Base-by-base conservation (phyloP, 805 yeast genomes). In the Wickerhamiella bombiphila region DNA sequence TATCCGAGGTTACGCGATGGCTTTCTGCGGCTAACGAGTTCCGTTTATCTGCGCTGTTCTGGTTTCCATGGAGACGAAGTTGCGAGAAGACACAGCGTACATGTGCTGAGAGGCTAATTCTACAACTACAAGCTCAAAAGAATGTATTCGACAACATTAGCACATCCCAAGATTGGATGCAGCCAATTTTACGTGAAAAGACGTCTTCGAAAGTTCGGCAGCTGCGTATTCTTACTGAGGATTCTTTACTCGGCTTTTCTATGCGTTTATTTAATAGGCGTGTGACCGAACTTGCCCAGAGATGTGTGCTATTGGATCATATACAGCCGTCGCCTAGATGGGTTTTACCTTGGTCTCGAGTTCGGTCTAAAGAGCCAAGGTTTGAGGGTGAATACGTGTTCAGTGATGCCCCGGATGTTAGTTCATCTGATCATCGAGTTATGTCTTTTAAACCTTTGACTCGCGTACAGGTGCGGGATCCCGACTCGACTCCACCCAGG, bases 401-500 rank as follows among this genome's bases (percentile, higher is more conserved):
- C 19, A 24, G 2, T 8, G 15, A 25, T 19, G 4, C 3, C 17
- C 3, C 25, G 1, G 40, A 39, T 8, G 32, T 16, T 3, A 41
- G 42, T 7, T 33, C 44, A 13, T 35, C 41, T n/a, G 33, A 38
- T 4, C 38, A 36, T 5, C 22, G 42, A 3, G 32, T 32, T 29
- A 44, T 44, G 3, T 22, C 37, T 3, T 47, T 47, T 30, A 28
- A 39, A 19, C 48, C 50, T 1, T 19, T 34, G 20, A 17, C 21
- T 8, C 32, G 24, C 2, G 49, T 44, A 1, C 51, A 52, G 29
- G 43, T 40, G 2, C 42, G 60, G 15, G 43, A 55, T 37, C 57
- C 58, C 2, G 58, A 55, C 30, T 51, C 54, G 5, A 39, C 54
- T 1, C 58, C 59, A 1, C 57, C 60, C 2, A 43, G 55, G 24